phyloP scores from a whole-genome alignment of 2,329 filamentous ascomycete species.

The Epichloe sylvatica region DNA sequence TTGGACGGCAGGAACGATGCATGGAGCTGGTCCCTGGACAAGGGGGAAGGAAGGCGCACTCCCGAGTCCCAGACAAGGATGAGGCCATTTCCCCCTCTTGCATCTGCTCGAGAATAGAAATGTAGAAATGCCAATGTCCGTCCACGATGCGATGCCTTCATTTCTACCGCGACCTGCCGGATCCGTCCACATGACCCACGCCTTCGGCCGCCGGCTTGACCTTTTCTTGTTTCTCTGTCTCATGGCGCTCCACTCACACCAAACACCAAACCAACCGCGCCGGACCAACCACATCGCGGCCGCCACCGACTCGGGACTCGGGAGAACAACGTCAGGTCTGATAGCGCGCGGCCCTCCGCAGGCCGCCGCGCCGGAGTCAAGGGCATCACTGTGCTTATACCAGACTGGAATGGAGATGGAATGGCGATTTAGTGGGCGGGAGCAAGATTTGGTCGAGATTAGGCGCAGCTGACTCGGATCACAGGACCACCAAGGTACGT shows the following conservation, averaged over 20 bases:
- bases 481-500: conserved; percentile 8
- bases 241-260: background rate
- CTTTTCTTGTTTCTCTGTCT: background rate
- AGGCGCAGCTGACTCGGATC: conserved; percentile 7
- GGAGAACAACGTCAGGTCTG: too few species aligned
- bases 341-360: background rate
- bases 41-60: background rate
- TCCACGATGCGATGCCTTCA: too few species aligned
- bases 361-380: conserved; percentile 1
- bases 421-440: background rate
- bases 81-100: too few species aligned
- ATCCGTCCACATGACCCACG: conserved; percentile 5
- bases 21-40: background rate
- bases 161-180: conserved; percentile 5
- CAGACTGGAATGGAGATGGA: background rate
- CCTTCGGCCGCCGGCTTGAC: background rate
- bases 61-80: background rate
- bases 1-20: background rate
- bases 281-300: conserved; percentile 1
- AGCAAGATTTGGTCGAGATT: background rate
- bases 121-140: background rate
- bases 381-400: background rate
- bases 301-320: conserved; percentile 2
- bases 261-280: conserved; percentile 1
- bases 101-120: too few species aligned